These are phyloP conservation scores for Xylaria castorea DNA, from an alignment of 495 filamentous ascomycete genomes.

Conservation along the genomic window DNA sequence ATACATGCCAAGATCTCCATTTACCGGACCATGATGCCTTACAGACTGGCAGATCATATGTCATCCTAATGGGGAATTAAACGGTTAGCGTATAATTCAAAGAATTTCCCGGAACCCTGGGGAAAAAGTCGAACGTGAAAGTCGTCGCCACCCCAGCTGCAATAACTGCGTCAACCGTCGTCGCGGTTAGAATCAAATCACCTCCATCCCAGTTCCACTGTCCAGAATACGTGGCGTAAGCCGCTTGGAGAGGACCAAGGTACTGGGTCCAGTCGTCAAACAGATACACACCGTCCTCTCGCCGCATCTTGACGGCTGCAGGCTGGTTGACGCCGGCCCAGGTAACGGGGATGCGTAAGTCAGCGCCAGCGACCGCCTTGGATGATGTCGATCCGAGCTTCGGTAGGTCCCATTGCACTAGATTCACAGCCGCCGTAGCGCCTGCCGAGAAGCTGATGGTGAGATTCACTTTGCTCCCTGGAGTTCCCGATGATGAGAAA, in stretches of 20 bases:
- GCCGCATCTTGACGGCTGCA: constrained; percentile 62
- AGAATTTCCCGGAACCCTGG: constrained; percentile 50
- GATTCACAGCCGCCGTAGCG: constrained; percentile 50
- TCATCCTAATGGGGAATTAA: constrained; percentile 9
- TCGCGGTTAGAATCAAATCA: constrained; percentile 51
- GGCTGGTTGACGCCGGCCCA: constrained; percentile 56
- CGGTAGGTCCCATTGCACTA: constrained; percentile 60
- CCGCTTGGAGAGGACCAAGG: constrained; percentile 61
- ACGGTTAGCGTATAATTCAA: constrained; percentile 58
- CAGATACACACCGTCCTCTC: constrained; percentile 55
- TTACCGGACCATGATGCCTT: not conserved
- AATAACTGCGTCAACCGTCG: constrained; percentile 55
- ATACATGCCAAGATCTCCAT: not conserved
- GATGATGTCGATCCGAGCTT: constrained; percentile 47
- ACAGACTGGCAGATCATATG: not conserved
- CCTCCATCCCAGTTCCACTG: constrained; percentile 60
- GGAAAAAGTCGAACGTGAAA: constrained; percentile 63
- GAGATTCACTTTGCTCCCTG: constrained; percentile 57
- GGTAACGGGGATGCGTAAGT: constrained; percentile 58
- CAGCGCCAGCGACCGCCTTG: constrained; percentile 49
- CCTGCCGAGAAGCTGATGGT: constrained; percentile 61
- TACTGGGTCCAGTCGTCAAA: constrained; percentile 65
- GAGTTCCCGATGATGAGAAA: constrained; percentile 44
- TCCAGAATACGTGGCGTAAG: constrained; percentile 51
- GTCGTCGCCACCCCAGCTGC: constrained; percentile 51